phyloP scores from a whole-genome alignment of 2,329 filamentous ascomycete genomes.

The Aspergillus oerlinghausenensis region DNA sequence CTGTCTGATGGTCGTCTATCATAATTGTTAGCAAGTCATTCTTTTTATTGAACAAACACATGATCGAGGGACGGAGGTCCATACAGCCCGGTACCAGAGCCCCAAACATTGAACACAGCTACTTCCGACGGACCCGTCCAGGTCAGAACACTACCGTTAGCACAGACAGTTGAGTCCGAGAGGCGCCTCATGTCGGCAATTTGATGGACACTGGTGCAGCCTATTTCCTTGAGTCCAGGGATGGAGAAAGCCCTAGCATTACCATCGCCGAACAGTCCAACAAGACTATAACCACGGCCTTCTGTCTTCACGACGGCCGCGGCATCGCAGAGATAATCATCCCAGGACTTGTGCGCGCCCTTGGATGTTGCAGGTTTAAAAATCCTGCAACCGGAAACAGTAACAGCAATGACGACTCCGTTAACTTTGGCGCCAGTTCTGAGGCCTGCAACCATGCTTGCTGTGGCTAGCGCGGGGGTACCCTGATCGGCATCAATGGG shows the following conservation, averaged over 20 bases:
- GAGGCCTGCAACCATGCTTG: slow-evolving; percentile 68
- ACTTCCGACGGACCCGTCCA: slow-evolving; percentile 89
- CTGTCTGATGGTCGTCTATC: slow-evolving; percentile 55
- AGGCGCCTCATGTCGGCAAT: slow-evolving; percentile 72
- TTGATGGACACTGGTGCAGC: slow-evolving; percentile 57
- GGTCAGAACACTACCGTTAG: slow-evolving; percentile 75
- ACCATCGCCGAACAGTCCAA: slow-evolving; percentile 81
- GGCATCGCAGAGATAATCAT: slow-evolving; percentile 74
- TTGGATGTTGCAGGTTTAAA: slow-evolving; percentile 82
- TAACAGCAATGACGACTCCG: slow-evolving; percentile 76
- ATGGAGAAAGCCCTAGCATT: slow-evolving; percentile 76
- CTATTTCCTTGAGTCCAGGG: slow-evolving; percentile 83
- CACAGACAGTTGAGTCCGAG: slow-evolving; percentile 64
- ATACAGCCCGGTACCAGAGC: slow-evolving; percentile 61
- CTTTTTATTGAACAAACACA: neutral
- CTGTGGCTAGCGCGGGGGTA: slow-evolving; percentile 69
- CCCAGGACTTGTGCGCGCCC: slow-evolving; percentile 88
- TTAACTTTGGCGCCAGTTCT: slow-evolving; percentile 70
- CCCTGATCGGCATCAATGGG: slow-evolving; percentile 79
- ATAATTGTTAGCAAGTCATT: slow-evolving; percentile 13
- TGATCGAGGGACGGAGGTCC: slow-evolving; percentile 32
- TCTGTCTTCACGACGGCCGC: slow-evolving; percentile 73
- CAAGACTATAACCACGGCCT: slow-evolving; percentile 69
- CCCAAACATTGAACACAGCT: slow-evolving; percentile 79
- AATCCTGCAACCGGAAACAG: slow-evolving; percentile 69